Percentiles rank a stretch among this genome's conserved stretches.
These are phyloP conservation scores for Cunninghamia lanceolata DNA, from an alignment of 75 land plant genomes.

Conservation along the genomic window DNA sequence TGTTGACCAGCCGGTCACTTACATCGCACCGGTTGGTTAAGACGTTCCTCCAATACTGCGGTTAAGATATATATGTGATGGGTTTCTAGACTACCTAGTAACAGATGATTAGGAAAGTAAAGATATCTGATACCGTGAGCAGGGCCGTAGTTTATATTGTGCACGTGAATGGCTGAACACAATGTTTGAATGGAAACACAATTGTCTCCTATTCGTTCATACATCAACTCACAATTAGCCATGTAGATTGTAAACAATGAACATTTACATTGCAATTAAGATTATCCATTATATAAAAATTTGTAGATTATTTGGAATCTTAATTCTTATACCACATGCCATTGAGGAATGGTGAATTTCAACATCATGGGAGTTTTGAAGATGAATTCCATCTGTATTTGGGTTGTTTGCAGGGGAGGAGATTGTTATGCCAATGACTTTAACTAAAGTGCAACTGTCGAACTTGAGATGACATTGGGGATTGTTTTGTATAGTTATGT, in stretches of 20 bases:
- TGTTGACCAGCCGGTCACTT: too few relatives aligned
- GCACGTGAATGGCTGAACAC: constrained; percentile 44
- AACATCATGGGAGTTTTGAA: too few relatives aligned
- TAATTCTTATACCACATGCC: too few relatives aligned
- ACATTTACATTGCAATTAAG: too few relatives aligned
- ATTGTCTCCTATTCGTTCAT: constrained; percentile 59
- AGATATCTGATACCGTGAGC: constrained; percentile 77
- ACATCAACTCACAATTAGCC: too few relatives aligned
- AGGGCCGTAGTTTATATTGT: constrained; percentile 57
- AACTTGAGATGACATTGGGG: constrained; percentile 38
- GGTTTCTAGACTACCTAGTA: neutral
- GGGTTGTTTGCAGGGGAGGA: constrained; percentile 40
- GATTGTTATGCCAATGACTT: constrained; percentile 21
- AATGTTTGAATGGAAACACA: constrained; percentile 83
- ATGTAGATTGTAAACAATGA: too few relatives aligned
- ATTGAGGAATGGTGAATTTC: too few relatives aligned
- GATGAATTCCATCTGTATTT: too few relatives aligned
- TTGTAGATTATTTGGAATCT: constrained; percentile 31
- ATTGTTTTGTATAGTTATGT: constrained; percentile 30
- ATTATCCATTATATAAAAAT: constrained; percentile 11
- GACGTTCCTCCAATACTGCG: constrained; percentile 24
- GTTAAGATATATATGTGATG: neutral
- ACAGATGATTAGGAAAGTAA: neutral
- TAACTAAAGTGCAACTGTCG: constrained; percentile 20
- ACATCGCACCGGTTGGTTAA: too few relatives aligned